phyloP scores from a whole-genome alignment of 805 yeast species.

The Myxozyma vanderwaltii region DNA sequence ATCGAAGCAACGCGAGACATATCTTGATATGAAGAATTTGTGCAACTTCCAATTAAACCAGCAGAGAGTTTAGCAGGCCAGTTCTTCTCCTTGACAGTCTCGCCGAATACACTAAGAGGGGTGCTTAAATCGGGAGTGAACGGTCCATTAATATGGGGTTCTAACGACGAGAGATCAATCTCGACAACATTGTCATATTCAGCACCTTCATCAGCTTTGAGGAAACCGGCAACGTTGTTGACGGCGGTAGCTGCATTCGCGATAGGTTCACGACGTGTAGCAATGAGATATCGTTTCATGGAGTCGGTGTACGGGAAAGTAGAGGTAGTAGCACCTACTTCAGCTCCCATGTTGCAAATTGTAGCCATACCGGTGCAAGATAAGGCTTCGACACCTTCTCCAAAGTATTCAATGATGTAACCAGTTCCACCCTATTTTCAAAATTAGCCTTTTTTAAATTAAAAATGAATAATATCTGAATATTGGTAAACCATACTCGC shows the following conservation, averaged over 20 bases:
- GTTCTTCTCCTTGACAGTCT: constrained; percentile 76
- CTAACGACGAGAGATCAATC: constrained; percentile 83
- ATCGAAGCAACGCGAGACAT: constrained; percentile 96
- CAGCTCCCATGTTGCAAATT: constrained; percentile 99
- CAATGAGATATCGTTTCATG: constrained; percentile 81
- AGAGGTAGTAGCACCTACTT: constrained; percentile 97
- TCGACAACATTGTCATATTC: constrained; percentile 93
- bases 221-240: constrained; percentile 55
- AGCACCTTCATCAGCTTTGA: constrained; percentile 88
- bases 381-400: constrained; percentile 89
- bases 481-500: no score
- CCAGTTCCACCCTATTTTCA: constrained; percentile 84
- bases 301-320: constrained; percentile 95
- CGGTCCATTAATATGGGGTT: constrained; percentile 97
- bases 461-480: no score
- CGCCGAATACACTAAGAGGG: constrained; percentile 84
- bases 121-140: constrained; percentile 98
- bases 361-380: constrained; percentile 99
- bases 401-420: constrained; percentile 92
- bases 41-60: constrained; percentile 97
- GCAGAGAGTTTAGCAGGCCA: constrained; percentile 95
- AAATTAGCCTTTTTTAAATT: background rate
- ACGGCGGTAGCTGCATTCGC: constrained; percentile 77
- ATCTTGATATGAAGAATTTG: constrained; percentile 97
- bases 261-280: constrained; percentile 83